Evolutionary conservation across 2,329 filamentous ascomycete genomes (phyloP).

Genomic region (Phaeophleospora eucalypticola): DNA sequence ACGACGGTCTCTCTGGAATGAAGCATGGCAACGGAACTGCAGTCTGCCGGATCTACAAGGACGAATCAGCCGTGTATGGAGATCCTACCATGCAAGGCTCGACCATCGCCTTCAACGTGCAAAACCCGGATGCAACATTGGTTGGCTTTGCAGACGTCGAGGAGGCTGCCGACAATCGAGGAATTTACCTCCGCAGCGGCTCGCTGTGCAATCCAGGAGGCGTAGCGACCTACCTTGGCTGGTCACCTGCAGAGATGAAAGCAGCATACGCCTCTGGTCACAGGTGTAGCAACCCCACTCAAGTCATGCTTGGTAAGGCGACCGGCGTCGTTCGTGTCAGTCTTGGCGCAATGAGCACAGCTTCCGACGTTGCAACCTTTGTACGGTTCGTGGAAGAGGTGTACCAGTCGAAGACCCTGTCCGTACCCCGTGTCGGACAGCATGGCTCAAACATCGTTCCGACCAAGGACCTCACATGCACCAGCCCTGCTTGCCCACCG

Average conservation of each 20-base stretch:
- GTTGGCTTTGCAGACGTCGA: constrained; percentile 59
- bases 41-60: constrained; percentile 54
- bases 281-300: constrained; percentile 52
- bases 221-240: constrained; percentile 44
- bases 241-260: constrained; percentile 54
- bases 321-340: constrained; percentile 60
- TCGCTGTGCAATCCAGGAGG: constrained; percentile 54
- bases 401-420: constrained; percentile 23
- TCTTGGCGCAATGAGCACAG: constrained; percentile 59
- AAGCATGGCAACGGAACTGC: constrained; percentile 52
- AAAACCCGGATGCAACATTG: constrained; percentile 49
- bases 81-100: constrained; percentile 55
- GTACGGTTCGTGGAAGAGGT: constrained; percentile 40
- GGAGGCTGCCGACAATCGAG: constrained; percentile 50
- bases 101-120: constrained; percentile 62
- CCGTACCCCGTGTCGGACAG: constrained; percentile 2
- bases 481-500: background rate
- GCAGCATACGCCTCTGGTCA: constrained; percentile 55
- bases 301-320: constrained; percentile 52
- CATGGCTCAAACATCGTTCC: constrained; percentile 6
- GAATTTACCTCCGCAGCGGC: constrained; percentile 60
- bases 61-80: constrained; percentile 46
- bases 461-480: constrained; percentile 8
- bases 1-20: constrained; percentile 46
- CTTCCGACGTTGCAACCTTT: constrained; percentile 58